A percentile compares a stretch with the other conserved stretches of the same genome.
These are phyloP conservation scores for Termitomyces sp. DNA, from an alignment of 768 basidiomycete species.

Conservation along the genomic window DNA sequence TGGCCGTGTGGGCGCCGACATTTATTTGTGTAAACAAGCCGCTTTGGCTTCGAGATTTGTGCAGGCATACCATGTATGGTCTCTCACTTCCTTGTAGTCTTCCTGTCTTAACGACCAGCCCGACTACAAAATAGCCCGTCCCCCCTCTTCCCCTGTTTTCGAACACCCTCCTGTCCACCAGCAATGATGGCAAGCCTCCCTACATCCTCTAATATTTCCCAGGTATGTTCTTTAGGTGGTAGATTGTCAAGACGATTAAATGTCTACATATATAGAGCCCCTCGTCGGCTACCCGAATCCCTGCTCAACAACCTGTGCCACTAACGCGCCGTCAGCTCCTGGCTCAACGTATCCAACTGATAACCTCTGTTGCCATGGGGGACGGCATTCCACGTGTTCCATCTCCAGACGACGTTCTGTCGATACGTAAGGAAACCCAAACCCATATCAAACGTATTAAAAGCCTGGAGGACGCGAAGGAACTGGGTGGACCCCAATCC, in stretches of 20 bases:
- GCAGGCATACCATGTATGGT: slow-evolving; percentile 16
- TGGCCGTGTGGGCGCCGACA: slow-evolving; percentile 29
- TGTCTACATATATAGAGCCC: background rate
- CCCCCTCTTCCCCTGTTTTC: background rate
- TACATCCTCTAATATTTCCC: background rate
- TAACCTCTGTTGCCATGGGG: slow-evolving; percentile 1
- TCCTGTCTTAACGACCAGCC: slow-evolving; percentile 4
- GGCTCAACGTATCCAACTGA: background rate
- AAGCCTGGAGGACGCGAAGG: slow-evolving; percentile 7
- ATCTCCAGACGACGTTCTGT: slow-evolving; percentile 9
- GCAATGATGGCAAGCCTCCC: background rate
- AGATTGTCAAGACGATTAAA: background rate
- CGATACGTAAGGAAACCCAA: slow-evolving; percentile 11
- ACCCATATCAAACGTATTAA: slow-evolving; percentile 12
- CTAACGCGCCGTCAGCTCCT: slow-evolving; percentile 1
- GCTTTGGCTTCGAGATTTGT: slow-evolving; percentile 18
- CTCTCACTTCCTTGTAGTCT: slow-evolving; percentile 13
- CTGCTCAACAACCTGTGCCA: background rate
- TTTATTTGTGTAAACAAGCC: slow-evolving; percentile 31
- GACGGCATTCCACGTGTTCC: slow-evolving; percentile 16
- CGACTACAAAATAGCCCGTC: slow-evolving; percentile 1
- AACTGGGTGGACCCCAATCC: background rate
- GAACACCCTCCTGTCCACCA: background rate
- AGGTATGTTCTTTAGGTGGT: background rate
- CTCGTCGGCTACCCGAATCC: no score